Percentiles rank a stretch among this genome's conserved stretches.
Conservation (phyloP, 164 flowering plant species). For the Vitis vinifera region DNA sequence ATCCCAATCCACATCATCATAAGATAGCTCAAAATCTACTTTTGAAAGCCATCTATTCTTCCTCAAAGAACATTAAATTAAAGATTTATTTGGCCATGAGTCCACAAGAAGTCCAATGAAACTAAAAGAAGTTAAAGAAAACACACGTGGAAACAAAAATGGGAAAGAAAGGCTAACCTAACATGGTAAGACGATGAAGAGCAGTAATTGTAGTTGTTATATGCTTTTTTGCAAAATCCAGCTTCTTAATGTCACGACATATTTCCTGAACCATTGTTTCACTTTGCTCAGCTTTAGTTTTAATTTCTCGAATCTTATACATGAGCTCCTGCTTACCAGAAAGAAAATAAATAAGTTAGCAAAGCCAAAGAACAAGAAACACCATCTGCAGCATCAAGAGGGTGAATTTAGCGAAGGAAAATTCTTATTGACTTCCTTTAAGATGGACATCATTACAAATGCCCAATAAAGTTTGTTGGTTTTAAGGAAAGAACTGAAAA, state of each 20-base stretch:
- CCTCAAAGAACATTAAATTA: no score
- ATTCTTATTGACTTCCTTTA: not conserved
- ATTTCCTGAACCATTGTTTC: conserved; percentile 99
- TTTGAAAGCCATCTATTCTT: no score
- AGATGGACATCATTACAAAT: not conserved
- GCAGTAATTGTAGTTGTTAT: conserved; percentile 97
- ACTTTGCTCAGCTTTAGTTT: conserved; percentile 97
- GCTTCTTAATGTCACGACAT: conserved; percentile 96
- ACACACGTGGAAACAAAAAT: not conserved
- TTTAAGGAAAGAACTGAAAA: not conserved
- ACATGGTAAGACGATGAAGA: conserved; percentile 98
- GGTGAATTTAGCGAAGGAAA: not conserved
- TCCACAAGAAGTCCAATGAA: not conserved
- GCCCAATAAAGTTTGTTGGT: not conserved
- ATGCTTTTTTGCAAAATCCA: conserved; percentile 98
- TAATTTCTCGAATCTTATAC: conserved; percentile 92
- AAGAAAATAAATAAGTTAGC: not conserved
- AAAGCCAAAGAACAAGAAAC: not conserved
- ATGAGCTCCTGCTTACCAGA: conserved; percentile 73
- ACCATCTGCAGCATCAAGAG: not conserved
- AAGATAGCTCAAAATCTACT: no score
- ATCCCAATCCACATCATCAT: no score
- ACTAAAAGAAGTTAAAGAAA: not conserved
- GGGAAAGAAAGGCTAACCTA: conserved; percentile 50
- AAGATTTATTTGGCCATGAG: no score